phyloP scores from a whole-genome alignment of 2,329 filamentous ascomycete species.

The Cladosporium sp. region DNA sequence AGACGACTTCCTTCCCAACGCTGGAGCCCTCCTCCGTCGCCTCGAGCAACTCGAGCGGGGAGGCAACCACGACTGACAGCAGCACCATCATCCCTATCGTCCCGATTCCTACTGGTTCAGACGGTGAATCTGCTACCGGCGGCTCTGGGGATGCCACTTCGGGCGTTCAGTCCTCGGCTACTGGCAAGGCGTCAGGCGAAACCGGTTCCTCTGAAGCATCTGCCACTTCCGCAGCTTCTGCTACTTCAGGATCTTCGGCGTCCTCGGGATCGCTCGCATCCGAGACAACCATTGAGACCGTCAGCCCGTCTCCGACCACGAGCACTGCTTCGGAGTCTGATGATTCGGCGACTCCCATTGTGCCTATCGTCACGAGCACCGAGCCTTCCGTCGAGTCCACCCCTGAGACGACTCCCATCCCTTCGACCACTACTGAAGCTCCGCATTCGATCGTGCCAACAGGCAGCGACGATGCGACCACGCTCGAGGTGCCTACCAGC shows the following conservation, averaged over 20 bases:
- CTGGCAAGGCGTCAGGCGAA: neutral
- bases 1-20: slow-evolving; percentile 1
- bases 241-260: neutral
- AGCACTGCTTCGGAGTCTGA: slow-evolving; percentile 9
- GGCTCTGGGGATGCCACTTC: slow-evolving; percentile 3
- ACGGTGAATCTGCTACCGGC: neutral
- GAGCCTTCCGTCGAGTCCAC: slow-evolving; percentile 16
- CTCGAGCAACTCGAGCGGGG: slow-evolving; percentile 6
- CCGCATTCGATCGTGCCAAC: slow-evolving; percentile 40
- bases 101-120: neutral
- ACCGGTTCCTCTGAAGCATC: slow-evolving; percentile 3
- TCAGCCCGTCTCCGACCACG: slow-evolving; percentile 11
- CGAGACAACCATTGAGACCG: slow-evolving; percentile 4
- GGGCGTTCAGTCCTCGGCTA: neutral
- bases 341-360: slow-evolving; percentile 1
- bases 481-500: slow-evolving; percentile 52
- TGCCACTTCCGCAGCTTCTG: slow-evolving; percentile 1
- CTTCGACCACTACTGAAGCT: slow-evolving; percentile 25
- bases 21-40: neutral
- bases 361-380: slow-evolving; percentile 11
- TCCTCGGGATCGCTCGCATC: slow-evolving; percentile 1
- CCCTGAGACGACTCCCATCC: slow-evolving; percentile 13
- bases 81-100: slow-evolving; percentile 4
- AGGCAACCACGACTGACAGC: neutral
- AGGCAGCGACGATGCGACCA: slow-evolving; percentile 40